Evolutionary conservation across 768 basidiomycete species (phyloP).

Genomic region (Amylocystis lapponica): DNA sequence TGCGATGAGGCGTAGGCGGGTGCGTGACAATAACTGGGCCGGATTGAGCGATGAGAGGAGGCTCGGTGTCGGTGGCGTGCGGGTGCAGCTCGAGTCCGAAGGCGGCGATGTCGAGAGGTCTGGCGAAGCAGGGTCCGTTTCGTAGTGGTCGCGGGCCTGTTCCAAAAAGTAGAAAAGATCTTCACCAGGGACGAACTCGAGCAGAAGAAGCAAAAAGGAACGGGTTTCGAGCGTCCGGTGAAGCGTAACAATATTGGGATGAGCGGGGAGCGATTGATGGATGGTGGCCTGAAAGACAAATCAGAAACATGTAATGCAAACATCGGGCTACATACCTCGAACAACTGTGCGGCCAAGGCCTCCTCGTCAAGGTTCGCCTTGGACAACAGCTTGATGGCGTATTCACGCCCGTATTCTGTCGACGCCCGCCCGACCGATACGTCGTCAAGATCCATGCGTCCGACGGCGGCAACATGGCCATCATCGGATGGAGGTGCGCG

Average conservation of each 20-base stretch:
- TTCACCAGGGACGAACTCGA: conserved; percentile 95
- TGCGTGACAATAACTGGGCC: conserved; percentile 76
- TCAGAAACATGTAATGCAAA: background rate
- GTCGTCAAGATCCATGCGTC: conserved; percentile 27
- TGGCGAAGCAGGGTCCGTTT: conserved; percentile 34
- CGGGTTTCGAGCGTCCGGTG: conserved; percentile 90
- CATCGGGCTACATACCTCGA: conserved; percentile 54
- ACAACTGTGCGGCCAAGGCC: conserved; percentile 83
- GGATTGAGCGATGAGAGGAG: conserved; percentile 81
- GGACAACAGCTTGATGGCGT: conserved; percentile 94
- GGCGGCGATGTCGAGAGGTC: conserved; percentile 17
- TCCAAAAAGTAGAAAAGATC: conserved; percentile 98
- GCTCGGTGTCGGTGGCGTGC: conserved; percentile 90
- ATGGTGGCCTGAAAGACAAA: conserved; percentile 65
- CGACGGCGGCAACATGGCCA: conserved; percentile 43
- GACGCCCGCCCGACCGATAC: conserved; percentile 16
- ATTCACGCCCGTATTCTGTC: conserved; percentile 64
- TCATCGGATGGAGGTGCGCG: conserved; percentile 28
- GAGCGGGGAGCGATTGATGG: conserved; percentile 85
- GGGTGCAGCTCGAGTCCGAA: conserved; percentile 23
- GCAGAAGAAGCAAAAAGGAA: conserved; percentile 84
- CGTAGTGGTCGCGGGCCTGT: conserved; percentile 86
- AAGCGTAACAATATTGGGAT: conserved; percentile 93
- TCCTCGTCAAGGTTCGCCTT: conserved; percentile 91
- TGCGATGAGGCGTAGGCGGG: conserved; percentile 86